Percentiles rank a stretch among this genome's conserved stretches.
Conservation (phyloP, 163 green algal genomes). For the Coccomyxa subellipsoidea region DNA sequence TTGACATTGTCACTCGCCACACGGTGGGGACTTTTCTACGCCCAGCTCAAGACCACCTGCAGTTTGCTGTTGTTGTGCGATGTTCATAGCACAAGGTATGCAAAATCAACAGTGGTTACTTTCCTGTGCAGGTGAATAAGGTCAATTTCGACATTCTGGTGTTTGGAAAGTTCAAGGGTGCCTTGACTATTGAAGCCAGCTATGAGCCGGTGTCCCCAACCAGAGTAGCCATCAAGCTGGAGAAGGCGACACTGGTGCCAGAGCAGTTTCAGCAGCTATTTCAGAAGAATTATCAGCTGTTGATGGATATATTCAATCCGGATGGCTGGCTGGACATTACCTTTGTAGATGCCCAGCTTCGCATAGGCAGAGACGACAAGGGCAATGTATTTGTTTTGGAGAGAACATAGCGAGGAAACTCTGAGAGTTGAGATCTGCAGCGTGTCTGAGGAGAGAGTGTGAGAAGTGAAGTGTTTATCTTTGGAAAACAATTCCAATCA, state of each 20-base stretch:
- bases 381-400: conserved; percentile 71
- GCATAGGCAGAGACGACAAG: conserved; percentile 70
- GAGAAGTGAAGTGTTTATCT: neutral
- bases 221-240: conserved; percentile 50
- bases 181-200: conserved; percentile 54
- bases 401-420: neutral
- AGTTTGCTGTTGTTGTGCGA: too few species aligned
- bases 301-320: conserved; percentile 89
- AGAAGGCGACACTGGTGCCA: conserved; percentile 1
- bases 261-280: conserved; percentile 5
- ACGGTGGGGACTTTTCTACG: conserved; percentile 50
- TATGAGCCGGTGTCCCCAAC: conserved; percentile 35
- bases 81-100: too few species aligned
- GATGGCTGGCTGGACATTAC: conserved; percentile 84
- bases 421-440: neutral
- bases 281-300: conserved; percentile 75
- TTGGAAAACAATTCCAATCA: neutral
- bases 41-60: too few species aligned
- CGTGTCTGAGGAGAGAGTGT: neutral
- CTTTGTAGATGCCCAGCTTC: conserved; percentile 58
- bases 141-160: conserved; percentile 65
- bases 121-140: conserved; percentile 44
- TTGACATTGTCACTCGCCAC: conserved; percentile 48
- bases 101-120: neutral
- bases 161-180: conserved; percentile 45